phyloP scores from a whole-genome alignment of 2,329 filamentous ascomycete genomes.

The Diaporthe sp. region DNA sequence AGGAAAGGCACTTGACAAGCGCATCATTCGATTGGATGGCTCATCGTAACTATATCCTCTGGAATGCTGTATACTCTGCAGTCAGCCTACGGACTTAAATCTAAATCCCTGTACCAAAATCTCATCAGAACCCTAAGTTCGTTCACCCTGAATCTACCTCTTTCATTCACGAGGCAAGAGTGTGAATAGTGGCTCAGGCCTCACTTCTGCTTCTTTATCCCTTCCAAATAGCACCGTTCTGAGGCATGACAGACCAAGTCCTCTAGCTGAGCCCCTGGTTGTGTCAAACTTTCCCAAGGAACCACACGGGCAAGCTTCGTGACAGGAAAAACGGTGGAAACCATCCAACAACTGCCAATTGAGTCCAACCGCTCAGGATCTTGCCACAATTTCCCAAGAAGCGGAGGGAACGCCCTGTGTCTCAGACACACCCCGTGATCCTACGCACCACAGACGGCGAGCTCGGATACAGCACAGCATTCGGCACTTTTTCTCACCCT shows the following conservation, averaged over 20 bases:
- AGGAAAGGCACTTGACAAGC: background rate
- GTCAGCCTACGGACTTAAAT: background rate
- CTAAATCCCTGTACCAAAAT: background rate
- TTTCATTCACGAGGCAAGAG: background rate
- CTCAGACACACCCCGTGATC: constrained; percentile 9
- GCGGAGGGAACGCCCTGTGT: constrained; percentile 3
- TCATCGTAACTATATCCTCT: background rate
- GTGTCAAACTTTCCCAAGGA: background rate
- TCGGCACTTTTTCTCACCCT: background rate
- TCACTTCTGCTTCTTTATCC: background rate
- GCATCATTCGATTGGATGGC: background rate
- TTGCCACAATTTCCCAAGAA: background rate
- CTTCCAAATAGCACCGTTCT: background rate
- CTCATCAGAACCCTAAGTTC: background rate
- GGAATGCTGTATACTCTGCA: background rate
- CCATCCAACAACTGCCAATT: background rate
- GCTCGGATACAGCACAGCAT: background rate
- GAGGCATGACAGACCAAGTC: background rate
- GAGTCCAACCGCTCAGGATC: background rate
- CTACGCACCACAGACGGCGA: background rate
- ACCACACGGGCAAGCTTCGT: background rate
- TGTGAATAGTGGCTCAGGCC: background rate
- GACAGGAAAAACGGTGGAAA: background rate
- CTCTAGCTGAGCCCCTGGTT: background rate
- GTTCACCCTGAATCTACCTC: too few species aligned